A percentile compares a stretch with the other conserved stretches of the same genome.
phyloP scores from a whole-genome alignment of 1,284 basidiomycete genomes.

The Apiotrichum montevideense region DNA sequence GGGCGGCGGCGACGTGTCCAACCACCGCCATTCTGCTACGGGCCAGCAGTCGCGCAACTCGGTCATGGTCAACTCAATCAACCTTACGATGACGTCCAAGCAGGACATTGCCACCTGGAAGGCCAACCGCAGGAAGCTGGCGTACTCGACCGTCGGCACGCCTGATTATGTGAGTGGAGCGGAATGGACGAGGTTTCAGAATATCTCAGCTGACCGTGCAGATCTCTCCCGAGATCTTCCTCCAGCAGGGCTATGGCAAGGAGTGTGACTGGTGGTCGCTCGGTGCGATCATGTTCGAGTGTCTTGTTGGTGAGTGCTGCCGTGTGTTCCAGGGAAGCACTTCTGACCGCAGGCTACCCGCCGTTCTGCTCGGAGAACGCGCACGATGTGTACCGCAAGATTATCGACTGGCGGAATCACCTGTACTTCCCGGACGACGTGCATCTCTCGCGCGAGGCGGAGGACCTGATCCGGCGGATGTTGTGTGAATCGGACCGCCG shows the following conservation, averaged over 20 bases:
- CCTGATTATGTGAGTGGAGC: conserved; percentile 68
- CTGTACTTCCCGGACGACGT: conserved; percentile 94
- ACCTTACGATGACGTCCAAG: conserved; percentile 84
- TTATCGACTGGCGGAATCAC: conserved; percentile 89
- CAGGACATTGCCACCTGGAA: conserved; percentile 99
- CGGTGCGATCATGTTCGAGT: conserved; percentile 98
- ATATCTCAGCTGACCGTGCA: conserved; percentile 8
- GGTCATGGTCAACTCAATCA: conserved; percentile 92
- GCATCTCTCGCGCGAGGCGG: conserved; percentile 84
- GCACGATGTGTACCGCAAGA: conserved; percentile 97
- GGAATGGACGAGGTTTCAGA: no score
- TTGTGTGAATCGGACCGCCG: conserved; percentile 79
- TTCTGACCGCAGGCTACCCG: conserved; percentile 59
- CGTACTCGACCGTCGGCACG: conserved; percentile 96
- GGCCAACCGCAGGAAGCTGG: conserved; percentile 92
- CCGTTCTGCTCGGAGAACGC: conserved; percentile 98
- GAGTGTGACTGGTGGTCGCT: conserved; percentile 99
- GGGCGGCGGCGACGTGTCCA: conserved; percentile 52
- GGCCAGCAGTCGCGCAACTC: conserved; percentile 62
- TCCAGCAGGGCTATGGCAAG: conserved; percentile 95
- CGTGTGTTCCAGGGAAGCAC: neutral
- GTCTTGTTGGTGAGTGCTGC: conserved; percentile 63
- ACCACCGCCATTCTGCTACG: conserved; percentile 22
- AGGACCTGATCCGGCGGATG: conserved; percentile 80
- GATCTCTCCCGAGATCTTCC: conserved; percentile 97